Conservation (phyloP, 1,139 yeast genomes). For the Yamadazyma jaroonii region DNA sequence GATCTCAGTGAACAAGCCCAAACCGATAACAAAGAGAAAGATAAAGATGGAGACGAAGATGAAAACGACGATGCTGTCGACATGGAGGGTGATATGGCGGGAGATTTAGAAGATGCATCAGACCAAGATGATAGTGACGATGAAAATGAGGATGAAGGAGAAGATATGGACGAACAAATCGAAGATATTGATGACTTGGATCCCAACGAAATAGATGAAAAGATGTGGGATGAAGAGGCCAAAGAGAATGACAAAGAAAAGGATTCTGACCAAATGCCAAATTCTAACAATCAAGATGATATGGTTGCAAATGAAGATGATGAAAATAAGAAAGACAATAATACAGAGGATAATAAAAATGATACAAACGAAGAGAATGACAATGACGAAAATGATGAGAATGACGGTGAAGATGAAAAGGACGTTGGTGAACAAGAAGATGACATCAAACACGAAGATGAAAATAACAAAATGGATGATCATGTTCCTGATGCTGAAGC, state of each 20-base stretch:
- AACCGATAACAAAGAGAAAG: conserved; percentile 67
- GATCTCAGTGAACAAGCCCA: conserved; percentile 89
- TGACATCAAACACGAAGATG: conserved; percentile 63
- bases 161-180: conserved; percentile 81
- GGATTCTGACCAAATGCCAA: conserved; percentile 66
- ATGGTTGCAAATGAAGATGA: conserved; percentile 63
- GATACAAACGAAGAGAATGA: conserved; percentile 29
- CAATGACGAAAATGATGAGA: conserved; percentile 39
- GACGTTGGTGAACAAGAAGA: conserved; percentile 81
- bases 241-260: conserved; percentile 71
- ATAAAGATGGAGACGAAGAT: conserved; percentile 44
- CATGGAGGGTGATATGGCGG: conserved; percentile 97
- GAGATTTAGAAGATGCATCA: conserved; percentile 77
- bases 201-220: conserved; percentile 94
- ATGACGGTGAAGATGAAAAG: conserved; percentile 56
- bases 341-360: conserved; percentile 26
- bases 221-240: conserved; percentile 97
- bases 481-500: conserved; percentile 80
- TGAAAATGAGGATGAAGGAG: conserved; percentile 45
- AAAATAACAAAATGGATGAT: conserved; percentile 66
- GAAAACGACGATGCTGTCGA: conserved; percentile 84
- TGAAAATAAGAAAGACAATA: conserved; percentile 36
- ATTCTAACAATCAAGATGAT: conserved; percentile 54
- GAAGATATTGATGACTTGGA: conserved; percentile 89
- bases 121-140: conserved; percentile 66